phyloP scores from a whole-genome alignment of 1,139 yeast species.

The Wickerhamiella infanticola region DNA sequence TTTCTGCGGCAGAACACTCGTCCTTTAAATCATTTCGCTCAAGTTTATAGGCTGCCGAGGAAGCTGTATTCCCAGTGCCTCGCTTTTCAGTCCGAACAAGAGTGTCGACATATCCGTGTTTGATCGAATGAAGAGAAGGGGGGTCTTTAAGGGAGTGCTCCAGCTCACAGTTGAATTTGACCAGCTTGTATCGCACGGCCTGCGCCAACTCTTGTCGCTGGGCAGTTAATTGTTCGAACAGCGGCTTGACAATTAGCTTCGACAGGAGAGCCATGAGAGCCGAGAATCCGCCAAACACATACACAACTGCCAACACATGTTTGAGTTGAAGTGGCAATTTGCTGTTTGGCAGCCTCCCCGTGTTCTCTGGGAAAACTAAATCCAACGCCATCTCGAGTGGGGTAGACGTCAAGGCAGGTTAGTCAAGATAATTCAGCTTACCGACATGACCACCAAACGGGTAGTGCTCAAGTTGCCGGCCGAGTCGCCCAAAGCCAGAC shows the following conservation, averaged over 20 bases:
- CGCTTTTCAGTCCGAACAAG: constrained; percentile 19
- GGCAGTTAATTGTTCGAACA: constrained; percentile 22
- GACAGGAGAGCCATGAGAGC: constrained; percentile 21
- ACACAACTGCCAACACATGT: constrained; percentile 19
- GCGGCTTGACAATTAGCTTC: constrained; percentile 22
- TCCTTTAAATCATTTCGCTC: background rate
- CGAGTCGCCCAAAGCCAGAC: background rate
- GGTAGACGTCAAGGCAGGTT: background rate
- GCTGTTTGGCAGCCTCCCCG: constrained; percentile 4
- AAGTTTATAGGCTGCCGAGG: background rate
- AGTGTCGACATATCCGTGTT: constrained; percentile 16
- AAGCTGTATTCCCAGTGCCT: background rate
- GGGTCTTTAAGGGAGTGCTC: constrained; percentile 2
- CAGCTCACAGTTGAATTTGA: constrained; percentile 9
- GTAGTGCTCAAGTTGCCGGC: background rate
- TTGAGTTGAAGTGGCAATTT: constrained; percentile 11
- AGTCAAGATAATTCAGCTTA: background rate
- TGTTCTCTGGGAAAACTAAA: constrained; percentile 14
- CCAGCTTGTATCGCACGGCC: constrained; percentile 10
- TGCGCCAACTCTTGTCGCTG: constrained; percentile 22
- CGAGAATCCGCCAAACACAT: constrained; percentile 24
- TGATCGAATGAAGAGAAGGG: constrained; percentile 1
- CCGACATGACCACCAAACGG: background rate
- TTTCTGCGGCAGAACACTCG: background rate
- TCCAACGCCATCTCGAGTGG: constrained; percentile 9